A percentile compares a stretch with the other conserved stretches of the same genome.
These are phyloP conservation scores for Stephanodiscus minutulus DNA, from an alignment of 108 stramenopile species.

Conservation along the genomic window DNA sequence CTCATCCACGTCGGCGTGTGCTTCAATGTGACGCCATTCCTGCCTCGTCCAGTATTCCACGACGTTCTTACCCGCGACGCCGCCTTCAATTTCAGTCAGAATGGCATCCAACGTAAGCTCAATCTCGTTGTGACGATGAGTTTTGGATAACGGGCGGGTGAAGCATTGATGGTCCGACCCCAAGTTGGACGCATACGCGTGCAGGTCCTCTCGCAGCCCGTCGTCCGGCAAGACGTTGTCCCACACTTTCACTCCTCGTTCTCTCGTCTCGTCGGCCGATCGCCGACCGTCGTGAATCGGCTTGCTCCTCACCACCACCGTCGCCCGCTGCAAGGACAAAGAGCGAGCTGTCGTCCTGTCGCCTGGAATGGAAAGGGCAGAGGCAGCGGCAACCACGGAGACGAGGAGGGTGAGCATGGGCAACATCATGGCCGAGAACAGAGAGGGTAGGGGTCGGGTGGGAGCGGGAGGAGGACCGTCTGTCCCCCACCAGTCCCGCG, in stretches of 20 bases:
- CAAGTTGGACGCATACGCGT: conserved; percentile 26
- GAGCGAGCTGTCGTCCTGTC: not conserved
- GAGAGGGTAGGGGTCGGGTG: too few relatives aligned
- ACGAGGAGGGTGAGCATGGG: not conserved
- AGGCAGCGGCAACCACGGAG: not conserved
- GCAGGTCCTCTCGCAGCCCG: conserved; percentile 23
- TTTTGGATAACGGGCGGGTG: conserved; percentile 26
- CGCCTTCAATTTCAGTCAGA: conserved; percentile 41
- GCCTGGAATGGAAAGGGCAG: not conserved
- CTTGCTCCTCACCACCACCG: too few relatives aligned
- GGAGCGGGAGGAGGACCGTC: too few relatives aligned
- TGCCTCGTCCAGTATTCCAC: conserved; percentile 81
- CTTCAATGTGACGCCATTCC: conserved; percentile 76
- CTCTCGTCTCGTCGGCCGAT: too few relatives aligned
- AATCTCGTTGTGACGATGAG: conserved; percentile 22
- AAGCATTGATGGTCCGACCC: conserved; percentile 51
- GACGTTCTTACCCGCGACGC: conserved; percentile 4
- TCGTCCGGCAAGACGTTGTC: conserved; percentile 40
- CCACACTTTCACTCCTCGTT: conserved; percentile 52
- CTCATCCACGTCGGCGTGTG: conserved; percentile 84
- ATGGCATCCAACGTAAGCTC: conserved; percentile 52
- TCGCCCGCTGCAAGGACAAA: too few relatives aligned
- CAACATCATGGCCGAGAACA: not conserved
- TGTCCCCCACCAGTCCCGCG: too few relatives aligned
- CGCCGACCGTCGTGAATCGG: too few relatives aligned